Percentiles rank a stretch among this genome's conserved stretches.
Conservation (phyloP, 495 filamentous ascomycete genomes). For the Trichoderma reesei region DNA sequence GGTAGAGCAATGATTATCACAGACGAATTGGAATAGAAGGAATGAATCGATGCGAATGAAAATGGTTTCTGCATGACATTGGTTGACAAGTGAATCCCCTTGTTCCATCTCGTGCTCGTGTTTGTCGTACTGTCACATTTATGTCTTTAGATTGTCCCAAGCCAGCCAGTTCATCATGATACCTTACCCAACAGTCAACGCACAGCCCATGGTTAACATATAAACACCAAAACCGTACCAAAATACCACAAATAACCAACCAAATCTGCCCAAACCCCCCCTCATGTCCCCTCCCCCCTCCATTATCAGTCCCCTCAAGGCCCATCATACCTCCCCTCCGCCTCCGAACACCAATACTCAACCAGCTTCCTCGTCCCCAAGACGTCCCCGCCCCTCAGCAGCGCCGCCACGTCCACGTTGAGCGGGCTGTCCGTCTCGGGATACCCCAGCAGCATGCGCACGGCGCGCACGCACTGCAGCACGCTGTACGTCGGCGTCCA, state of each 20-base stretch:
- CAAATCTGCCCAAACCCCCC: neutral
- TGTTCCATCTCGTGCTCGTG: neutral
- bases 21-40: slow-evolving; percentile 7
- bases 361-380: slow-evolving; percentile 73
- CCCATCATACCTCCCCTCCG: slow-evolving; percentile 40
- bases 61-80: neutral
- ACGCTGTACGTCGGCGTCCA: slow-evolving; percentile 85
- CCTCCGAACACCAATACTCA: slow-evolving; percentile 60
- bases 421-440: slow-evolving; percentile 76
- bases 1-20: slow-evolving; percentile 11
- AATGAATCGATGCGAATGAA: slow-evolving; percentile 9
- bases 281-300: slow-evolving; percentile 1
- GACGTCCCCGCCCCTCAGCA: slow-evolving; percentile 65
- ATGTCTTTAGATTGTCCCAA: too few species aligned
- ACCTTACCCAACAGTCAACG: too few species aligned
- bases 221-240: neutral
- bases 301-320: slow-evolving; percentile 14
- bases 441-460: slow-evolving; percentile 66
- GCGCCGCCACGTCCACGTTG: slow-evolving; percentile 76
- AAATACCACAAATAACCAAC: neutral
- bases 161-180: too few species aligned
- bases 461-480: slow-evolving; percentile 60
- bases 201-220: neutral
- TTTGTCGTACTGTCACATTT: too few species aligned
- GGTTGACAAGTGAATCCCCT: neutral